Evolutionary conservation across 768 basidiomycete genomes (phyloP).

Genomic region (Ramaria sp.): DNA sequence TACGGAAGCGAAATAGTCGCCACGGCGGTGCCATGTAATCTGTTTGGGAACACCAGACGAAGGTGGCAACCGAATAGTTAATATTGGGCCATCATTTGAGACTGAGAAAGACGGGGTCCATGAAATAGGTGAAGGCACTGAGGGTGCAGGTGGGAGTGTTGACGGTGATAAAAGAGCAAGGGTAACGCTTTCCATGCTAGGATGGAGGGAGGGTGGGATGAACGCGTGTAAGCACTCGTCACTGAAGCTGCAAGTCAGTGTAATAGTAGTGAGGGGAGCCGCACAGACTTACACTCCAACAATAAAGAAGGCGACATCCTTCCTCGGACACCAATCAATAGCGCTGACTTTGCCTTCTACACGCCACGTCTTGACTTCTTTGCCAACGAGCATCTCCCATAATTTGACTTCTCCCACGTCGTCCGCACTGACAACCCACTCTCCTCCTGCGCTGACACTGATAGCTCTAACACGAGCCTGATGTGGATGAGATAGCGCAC

Average conservation of each 20-base stretch:
- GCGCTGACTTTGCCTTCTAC: conserved; percentile 71
- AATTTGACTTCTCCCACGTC: conserved; percentile 78
- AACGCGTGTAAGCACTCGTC: conserved; percentile 74
- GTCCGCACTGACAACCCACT: conserved; percentile 87
- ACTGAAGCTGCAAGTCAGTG: conserved; percentile 25
- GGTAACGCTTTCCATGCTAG: conserved; percentile 44
- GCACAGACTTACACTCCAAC: conserved; percentile 57
- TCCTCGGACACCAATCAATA: conserved; percentile 89
- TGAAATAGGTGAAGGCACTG: conserved; percentile 54
- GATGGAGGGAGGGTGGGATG: conserved; percentile 68
- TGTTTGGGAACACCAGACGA: conserved; percentile 68
- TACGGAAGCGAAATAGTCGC: conserved; percentile 92
- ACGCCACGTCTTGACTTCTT: conserved; percentile 80
- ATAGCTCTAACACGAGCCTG: conserved; percentile 59
- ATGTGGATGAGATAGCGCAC: conserved; percentile 62
- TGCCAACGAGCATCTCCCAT: conserved; percentile 88
- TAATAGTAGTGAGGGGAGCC: background rate
- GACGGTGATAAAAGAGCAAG: conserved; percentile 51
- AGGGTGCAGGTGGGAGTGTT: conserved; percentile 46
- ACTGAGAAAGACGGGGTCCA: conserved; percentile 36
- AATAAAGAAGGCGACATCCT: conserved; percentile 68
- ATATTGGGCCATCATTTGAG: conserved; percentile 43
- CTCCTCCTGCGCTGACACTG: conserved; percentile 77
- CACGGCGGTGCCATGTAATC: conserved; percentile 84
- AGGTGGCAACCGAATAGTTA: conserved; percentile 51